These are phyloP conservation scores for Globisporangium lucens DNA, from an alignment of 352 stramenopile genomes.

Conservation along the genomic window DNA sequence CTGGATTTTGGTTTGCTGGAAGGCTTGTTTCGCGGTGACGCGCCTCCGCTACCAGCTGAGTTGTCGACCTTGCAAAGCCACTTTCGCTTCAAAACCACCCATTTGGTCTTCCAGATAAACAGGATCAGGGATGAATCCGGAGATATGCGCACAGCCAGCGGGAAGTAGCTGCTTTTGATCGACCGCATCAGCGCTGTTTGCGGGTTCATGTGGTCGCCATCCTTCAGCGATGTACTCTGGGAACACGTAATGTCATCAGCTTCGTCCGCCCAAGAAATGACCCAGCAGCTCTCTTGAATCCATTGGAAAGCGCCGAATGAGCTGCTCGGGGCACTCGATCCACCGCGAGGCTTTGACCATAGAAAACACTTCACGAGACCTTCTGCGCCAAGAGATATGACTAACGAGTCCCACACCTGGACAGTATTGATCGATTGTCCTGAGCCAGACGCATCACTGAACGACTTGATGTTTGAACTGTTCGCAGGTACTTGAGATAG, in stretches of 20 bases:
- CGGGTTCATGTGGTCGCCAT: slow-evolving; percentile 82
- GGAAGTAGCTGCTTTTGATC: slow-evolving; percentile 80
- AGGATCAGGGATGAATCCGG: slow-evolving; percentile 57
- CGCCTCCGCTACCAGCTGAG: slow-evolving; percentile 15
- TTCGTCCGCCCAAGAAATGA: slow-evolving; percentile 84
- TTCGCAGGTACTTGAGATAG: neutral
- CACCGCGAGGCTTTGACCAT: slow-evolving; percentile 67
- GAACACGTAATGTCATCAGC: slow-evolving; percentile 82
- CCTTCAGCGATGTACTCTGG: slow-evolving; percentile 74
- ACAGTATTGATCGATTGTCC: neutral
- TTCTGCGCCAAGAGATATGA: slow-evolving; percentile 73
- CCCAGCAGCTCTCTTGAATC: slow-evolving; percentile 78
- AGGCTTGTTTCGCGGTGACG: slow-evolving; percentile 20
- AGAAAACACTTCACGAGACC: slow-evolving; percentile 79
- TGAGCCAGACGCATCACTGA: neutral
- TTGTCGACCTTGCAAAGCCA: slow-evolving; percentile 61
- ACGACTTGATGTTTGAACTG: slow-evolving; percentile 8
- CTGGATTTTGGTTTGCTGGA: slow-evolving; percentile 29
- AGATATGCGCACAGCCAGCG: slow-evolving; percentile 53
- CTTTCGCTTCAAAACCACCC: slow-evolving; percentile 70
- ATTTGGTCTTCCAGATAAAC: slow-evolving; percentile 78
- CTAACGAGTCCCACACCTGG: slow-evolving; percentile 61
- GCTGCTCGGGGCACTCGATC: slow-evolving; percentile 10
- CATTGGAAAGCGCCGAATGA: slow-evolving; percentile 42
- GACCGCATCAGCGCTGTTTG: slow-evolving; percentile 77